Evolutionary conservation across 169 alveolate genomes (phyloP), one percentile per base, ranked within the genome.

Genomic region (Cryptosporidium ubiquitum): DNA sequence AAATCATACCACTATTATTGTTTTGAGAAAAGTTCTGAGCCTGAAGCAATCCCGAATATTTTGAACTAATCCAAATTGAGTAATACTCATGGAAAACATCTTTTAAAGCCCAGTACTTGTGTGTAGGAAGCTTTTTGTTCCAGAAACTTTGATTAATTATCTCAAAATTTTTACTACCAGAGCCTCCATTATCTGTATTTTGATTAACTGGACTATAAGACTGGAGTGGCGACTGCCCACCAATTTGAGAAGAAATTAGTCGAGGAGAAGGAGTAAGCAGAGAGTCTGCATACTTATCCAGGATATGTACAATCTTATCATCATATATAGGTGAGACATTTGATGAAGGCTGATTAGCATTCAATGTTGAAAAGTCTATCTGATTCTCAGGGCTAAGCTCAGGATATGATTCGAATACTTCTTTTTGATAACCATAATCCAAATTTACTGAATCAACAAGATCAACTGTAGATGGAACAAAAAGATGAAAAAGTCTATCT

Each of bases 211-310:
- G 85, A 20, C 44, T 73, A 33, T 20, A 33, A 1, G 85, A n/a
- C 20, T 73, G 85, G 10, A 57, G 7, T 29, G 85, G 68, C 2
- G 66, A 55, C 16, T 73, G 55, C 29, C 18, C 31, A 26, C 18
- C 31, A 2, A 33, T 23, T 18, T 73, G 68, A 18, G 70, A 35
- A 18, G 70, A 20, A 18, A 73, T 6, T 14, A 73, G 40, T 39
- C 35, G 20, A 4, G 85, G 26, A n/a, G n/a, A 23, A n/a, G 89
- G 89, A 31, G 89, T 61, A 7, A 79, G 37, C 3, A 79, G 66
- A n/a, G 89, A 79, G 39, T 58, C 73, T 12, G 89, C n/a, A 42
- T 58, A 79, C 47, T 79, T 79, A 23, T 79, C 89, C 47, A 79
- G 79, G 23, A 79, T 64, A 26, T 39, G 9, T 26, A 60, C 74